Evolutionary conservation across 768 basidiomycete genomes (phyloP).

Genomic region (Tulasnella sp.): DNA sequence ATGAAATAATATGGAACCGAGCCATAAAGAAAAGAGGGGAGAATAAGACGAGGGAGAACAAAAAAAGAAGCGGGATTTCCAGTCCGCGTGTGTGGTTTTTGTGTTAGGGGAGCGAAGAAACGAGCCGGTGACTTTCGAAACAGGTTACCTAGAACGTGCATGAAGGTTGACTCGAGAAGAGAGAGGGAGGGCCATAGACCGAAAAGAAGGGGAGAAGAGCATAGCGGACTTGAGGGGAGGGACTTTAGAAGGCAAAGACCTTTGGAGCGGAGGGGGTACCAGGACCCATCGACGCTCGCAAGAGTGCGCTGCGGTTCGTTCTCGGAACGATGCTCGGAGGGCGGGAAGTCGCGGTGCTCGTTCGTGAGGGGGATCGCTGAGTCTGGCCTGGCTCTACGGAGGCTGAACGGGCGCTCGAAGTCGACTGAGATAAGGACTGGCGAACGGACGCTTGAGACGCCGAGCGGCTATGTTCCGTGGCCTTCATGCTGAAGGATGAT

Average conservation of each 20-base stretch:
- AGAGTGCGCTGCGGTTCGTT: slow-evolving; percentile 71
- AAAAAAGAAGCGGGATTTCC: background rate
- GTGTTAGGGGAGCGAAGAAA: background rate
- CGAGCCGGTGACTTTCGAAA: background rate
- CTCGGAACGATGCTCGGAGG: slow-evolving; percentile 67
- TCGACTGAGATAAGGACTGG: background rate
- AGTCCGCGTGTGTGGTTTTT: background rate
- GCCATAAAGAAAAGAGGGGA: background rate
- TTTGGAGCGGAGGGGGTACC: slow-evolving; percentile 4
- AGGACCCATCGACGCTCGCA: slow-evolving; percentile 42
- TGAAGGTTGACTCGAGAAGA: background rate
- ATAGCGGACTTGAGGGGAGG: background rate
- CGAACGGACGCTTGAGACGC: slow-evolving; percentile 40
- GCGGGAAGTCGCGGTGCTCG: slow-evolving; percentile 35
- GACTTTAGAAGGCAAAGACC: slow-evolving; percentile 33
- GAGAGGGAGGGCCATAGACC: background rate
- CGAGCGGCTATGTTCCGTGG: slow-evolving; percentile 48
- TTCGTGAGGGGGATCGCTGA: slow-evolving; percentile 43
- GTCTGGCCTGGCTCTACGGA: slow-evolving; percentile 53
- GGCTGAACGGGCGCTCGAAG: slow-evolving; percentile 36
- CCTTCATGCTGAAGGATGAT: slow-evolving; percentile 61
- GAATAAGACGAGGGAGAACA: background rate
- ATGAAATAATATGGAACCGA: too few relatives aligned
- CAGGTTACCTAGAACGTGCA: slow-evolving; percentile 20
- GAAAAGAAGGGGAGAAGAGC: background rate